phyloP scores from a whole-genome alignment of 2,329 filamentous ascomycete species.

The Fusarium piperis region DNA sequence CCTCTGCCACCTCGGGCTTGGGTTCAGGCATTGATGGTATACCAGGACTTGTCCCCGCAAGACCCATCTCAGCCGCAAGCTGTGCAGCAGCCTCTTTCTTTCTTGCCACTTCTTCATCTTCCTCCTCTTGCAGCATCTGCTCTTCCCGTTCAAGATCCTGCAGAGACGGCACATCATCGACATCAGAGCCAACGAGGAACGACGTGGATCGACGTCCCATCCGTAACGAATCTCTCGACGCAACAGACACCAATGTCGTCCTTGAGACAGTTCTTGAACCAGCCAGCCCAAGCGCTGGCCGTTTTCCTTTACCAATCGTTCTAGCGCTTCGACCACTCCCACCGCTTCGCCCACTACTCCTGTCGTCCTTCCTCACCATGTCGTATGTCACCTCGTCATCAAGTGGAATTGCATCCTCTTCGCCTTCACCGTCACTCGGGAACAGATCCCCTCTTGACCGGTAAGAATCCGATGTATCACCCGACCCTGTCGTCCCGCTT shows the following conservation, averaged over 20 bases:
- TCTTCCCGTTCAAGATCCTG: conserved; percentile 65
- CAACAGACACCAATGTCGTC: conserved; percentile 62
- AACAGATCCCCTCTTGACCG: conserved; percentile 91
- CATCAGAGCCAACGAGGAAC: conserved; percentile 48
- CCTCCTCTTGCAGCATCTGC: conserved; percentile 58
- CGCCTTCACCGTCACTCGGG: conserved; percentile 84
- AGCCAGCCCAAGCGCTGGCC: conserved; percentile 50
- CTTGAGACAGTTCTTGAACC: conserved; percentile 65
- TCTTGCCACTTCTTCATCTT: conserved; percentile 63
- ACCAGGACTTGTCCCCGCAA: conserved; percentile 44
- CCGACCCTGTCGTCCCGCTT: conserved; percentile 82
- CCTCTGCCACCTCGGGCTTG: conserved; percentile 45
- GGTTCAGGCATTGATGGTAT: conserved; percentile 20
- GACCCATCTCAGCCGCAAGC: conserved; percentile 60
- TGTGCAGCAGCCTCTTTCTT: conserved; percentile 63
- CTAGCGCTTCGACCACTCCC: conserved; percentile 61
- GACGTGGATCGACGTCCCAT: conserved; percentile 41
- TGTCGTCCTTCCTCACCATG: conserved; percentile 80
- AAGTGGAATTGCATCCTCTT: conserved; percentile 91
- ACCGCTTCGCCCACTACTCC: conserved; percentile 68
- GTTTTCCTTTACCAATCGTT: conserved; percentile 68
- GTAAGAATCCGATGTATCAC: conserved; percentile 84
- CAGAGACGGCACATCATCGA: conserved; percentile 56
- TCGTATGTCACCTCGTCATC: conserved; percentile 92
- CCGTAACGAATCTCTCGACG: conserved; percentile 47